Percentiles rank a stretch among this genome's conserved stretches.
phyloP scores from a whole-genome alignment of 306 rosid species.

The Geum urbanum region DNA sequence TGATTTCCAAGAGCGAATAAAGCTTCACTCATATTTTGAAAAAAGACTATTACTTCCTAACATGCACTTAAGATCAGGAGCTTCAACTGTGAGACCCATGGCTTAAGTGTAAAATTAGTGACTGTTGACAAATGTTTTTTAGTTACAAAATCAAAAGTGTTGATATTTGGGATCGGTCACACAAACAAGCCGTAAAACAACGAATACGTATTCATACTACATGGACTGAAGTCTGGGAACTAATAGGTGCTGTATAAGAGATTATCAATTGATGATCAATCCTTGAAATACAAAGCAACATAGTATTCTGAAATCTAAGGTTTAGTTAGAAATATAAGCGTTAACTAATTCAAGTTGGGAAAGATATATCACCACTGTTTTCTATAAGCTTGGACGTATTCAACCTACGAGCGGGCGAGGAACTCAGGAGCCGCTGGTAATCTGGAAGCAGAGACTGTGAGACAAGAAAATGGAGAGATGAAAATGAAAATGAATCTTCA shows the following conservation, averaged over 20 bases:
- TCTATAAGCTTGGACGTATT: conserved; percentile 95
- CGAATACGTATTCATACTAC: neutral
- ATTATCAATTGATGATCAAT: neutral
- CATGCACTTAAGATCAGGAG: neutral
- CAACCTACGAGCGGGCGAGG: conserved; percentile 94
- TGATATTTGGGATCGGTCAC: neutral
- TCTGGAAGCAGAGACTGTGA: conserved; percentile 97
- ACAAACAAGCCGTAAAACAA: neutral
- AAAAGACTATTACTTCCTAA: neutral
- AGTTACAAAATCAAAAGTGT: neutral
- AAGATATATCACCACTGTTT: conserved; percentile 70
- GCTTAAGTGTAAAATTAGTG: neutral
- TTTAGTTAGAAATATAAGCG: neutral
- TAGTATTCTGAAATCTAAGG: neutral
- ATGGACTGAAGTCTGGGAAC: neutral
- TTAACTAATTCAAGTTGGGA: neutral
- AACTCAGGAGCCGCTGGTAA: conserved; percentile 95
- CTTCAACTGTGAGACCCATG: neutral
- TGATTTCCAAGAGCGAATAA: neutral
- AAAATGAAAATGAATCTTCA: conserved; percentile 47
- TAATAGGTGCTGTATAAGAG: neutral
- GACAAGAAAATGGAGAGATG: conserved; percentile 42
- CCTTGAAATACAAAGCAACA: neutral
- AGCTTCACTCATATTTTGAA: neutral
- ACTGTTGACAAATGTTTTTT: neutral